These are phyloP conservation scores for Triangularia setosa DNA, from an alignment of 2,329 filamentous ascomycete species.

Conservation along the genomic window DNA sequence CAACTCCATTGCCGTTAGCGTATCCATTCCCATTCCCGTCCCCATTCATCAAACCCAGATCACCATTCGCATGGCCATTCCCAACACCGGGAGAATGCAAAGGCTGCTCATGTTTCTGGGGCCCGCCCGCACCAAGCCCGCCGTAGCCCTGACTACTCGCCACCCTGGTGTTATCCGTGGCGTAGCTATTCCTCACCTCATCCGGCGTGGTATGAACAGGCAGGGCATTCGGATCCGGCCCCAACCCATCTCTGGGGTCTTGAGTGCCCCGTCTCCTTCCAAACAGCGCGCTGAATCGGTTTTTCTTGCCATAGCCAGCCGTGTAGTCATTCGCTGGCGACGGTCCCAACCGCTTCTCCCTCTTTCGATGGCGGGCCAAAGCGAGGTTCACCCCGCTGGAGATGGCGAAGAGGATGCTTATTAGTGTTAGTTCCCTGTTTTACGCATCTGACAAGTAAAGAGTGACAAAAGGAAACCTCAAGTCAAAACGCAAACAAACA, in stretches of 20 bases:
- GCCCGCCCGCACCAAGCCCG: slow-evolving; percentile 4
- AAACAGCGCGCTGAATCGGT: slow-evolving; percentile 8
- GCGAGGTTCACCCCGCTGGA: slow-evolving; percentile 27
- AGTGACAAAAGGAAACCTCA: not conserved
- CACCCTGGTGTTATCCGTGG: slow-evolving; percentile 25
- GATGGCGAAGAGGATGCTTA: slow-evolving; percentile 31
- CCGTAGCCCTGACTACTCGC: slow-evolving; percentile 16
- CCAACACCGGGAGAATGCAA: slow-evolving; percentile 2
- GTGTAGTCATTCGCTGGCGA: slow-evolving; percentile 35
- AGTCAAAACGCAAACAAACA: not conserved
- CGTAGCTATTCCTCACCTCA: slow-evolving; percentile 20
- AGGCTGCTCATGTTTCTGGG: slow-evolving; percentile 7
- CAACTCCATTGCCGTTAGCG: not conserved
- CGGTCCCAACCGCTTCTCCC: slow-evolving; percentile 39
- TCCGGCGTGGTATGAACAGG: slow-evolving; percentile 21
- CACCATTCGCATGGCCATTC: not conserved
- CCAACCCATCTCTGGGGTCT: not conserved
- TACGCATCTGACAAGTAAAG: not conserved
- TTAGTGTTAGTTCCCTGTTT: slow-evolving; percentile 21
- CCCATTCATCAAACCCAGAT: not conserved
- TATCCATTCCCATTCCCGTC: not conserved
- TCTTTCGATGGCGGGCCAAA: slow-evolving; percentile 32
- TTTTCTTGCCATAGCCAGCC: slow-evolving; percentile 20
- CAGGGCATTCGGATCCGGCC: slow-evolving; percentile 17
- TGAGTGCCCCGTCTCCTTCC: slow-evolving; percentile 14